Evolutionary conservation across 495 filamentous ascomycete species (phyloP).

Genomic region (Clohesyomyces aquaticus): DNA sequence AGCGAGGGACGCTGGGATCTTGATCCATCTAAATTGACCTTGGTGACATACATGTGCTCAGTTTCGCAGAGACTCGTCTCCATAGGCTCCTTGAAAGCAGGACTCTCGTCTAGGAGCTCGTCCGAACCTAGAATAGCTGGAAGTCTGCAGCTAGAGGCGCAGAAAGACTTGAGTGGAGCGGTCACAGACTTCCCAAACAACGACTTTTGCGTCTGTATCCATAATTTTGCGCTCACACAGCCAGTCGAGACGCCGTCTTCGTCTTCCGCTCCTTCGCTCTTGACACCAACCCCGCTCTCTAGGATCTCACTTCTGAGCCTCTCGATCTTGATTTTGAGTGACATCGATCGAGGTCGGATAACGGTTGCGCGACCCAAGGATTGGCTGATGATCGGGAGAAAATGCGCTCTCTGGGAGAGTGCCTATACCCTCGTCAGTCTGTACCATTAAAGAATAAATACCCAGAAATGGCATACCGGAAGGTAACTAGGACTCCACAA

Average conservation of each 20-base stretch:
- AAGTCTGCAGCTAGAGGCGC: neutral
- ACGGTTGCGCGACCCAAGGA: slow-evolving; percentile 27
- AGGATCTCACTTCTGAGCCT: slow-evolving; percentile 9
- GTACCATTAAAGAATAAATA: no score
- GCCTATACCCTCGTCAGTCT: slow-evolving; percentile 20
- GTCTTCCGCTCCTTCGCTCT: neutral
- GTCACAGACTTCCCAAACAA: neutral
- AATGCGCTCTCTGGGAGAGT: slow-evolving; percentile 38
- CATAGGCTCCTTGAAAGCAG: neutral
- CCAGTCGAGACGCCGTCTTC: neutral
- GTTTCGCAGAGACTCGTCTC: neutral
- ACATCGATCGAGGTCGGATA: slow-evolving; percentile 15
- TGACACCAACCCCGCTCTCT: no score
- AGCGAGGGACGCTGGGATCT: no score
- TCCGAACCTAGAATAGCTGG: neutral
- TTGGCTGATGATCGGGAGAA: slow-evolving; percentile 42
- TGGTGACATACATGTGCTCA: neutral
- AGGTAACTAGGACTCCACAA: slow-evolving; percentile 44
- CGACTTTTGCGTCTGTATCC: slow-evolving; percentile 11
- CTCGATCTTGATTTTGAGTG: slow-evolving; percentile 26
- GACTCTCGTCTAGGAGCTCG: neutral
- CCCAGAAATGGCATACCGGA: slow-evolving; percentile 22
- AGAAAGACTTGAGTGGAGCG: neutral
- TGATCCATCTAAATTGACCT: no score
- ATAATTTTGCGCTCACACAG: slow-evolving; percentile 1